phyloP scores from a whole-genome alignment of 768 basidiomycete genomes.

The Termitomyces sp. region DNA sequence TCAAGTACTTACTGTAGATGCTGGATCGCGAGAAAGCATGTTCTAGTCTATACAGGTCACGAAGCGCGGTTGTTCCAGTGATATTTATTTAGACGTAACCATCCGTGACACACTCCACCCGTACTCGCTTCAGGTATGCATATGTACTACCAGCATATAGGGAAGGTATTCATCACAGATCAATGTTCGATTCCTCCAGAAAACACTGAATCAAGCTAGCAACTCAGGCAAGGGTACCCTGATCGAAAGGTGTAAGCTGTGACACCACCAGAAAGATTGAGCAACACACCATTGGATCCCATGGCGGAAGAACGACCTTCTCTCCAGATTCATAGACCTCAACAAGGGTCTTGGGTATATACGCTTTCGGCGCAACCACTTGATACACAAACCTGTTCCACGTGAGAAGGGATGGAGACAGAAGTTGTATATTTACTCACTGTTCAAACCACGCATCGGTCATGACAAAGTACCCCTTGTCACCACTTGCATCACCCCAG shows the following conservation, averaged over 20 bases:
- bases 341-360: slow-evolving; percentile 78
- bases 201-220: background rate
- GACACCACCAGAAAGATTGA: background rate
- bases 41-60: too few species aligned
- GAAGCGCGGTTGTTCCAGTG: too few species aligned
- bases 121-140: too few species aligned
- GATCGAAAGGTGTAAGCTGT: background rate
- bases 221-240: background rate
- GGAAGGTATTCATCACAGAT: background rate
- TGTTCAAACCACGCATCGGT: slow-evolving; percentile 89
- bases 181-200: background rate
- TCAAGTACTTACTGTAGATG: too few species aligned
- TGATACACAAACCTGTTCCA: slow-evolving; percentile 79
- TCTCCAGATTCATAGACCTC: slow-evolving; percentile 72
- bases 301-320: slow-evolving; percentile 68
- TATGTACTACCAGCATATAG: background rate
- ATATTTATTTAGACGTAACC: too few species aligned
- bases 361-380: slow-evolving; percentile 77
- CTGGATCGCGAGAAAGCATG: too few species aligned
- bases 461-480: slow-evolving; percentile 92
- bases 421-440: slow-evolving; percentile 34
- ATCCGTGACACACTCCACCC: too few species aligned
- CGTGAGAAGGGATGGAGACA: background rate
- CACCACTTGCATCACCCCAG: slow-evolving; percentile 75
- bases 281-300: slow-evolving; percentile 81